A percentile compares a stretch with the other conserved stretches of the same genome.
These are phyloP conservation scores for Podospora fimiseda DNA, from an alignment of 495 filamentous ascomycete species.

Conservation along the genomic window DNA sequence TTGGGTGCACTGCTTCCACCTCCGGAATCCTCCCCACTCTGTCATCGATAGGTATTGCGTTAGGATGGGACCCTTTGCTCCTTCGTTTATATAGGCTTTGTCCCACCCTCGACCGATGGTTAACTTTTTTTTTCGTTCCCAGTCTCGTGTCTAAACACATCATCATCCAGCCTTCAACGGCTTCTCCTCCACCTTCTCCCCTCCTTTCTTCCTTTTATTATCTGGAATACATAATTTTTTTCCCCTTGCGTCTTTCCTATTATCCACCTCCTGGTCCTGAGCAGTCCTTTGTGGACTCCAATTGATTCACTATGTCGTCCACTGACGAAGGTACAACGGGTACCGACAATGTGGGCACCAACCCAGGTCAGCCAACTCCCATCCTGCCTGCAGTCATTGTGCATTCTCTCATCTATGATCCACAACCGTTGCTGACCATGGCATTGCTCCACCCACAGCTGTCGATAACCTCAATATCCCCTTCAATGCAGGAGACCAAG, in stretches of 20 bases:
- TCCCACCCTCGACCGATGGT: conserved; percentile 9
- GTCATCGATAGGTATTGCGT: background rate
- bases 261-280: background rate
- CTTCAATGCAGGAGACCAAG: conserved; percentile 65
- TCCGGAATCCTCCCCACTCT: background rate
- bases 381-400: background rate
- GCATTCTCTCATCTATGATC: background rate
- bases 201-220: no score
- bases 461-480: conserved; percentile 64
- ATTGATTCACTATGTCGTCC: conserved; percentile 10
- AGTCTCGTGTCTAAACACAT: background rate
- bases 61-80: background rate
- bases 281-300: background rate
- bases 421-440: background rate
- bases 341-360: conserved; percentile 4
- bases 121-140: conserved; percentile 2
- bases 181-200: background rate
- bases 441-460: conserved; percentile 35
- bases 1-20: background rate
- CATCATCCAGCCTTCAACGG: conserved; percentile 2
- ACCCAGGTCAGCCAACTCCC: conserved; percentile 7
- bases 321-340: conserved; percentile 1
- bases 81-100: conserved; percentile 10
- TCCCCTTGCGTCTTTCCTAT: background rate
- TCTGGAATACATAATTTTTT: no score